A percentile compares a stretch with the other conserved stretches of the same genome.
phyloP scores from a whole-genome alignment of 2,329 filamentous ascomycete species.

The Fusarium incarnatum region DNA sequence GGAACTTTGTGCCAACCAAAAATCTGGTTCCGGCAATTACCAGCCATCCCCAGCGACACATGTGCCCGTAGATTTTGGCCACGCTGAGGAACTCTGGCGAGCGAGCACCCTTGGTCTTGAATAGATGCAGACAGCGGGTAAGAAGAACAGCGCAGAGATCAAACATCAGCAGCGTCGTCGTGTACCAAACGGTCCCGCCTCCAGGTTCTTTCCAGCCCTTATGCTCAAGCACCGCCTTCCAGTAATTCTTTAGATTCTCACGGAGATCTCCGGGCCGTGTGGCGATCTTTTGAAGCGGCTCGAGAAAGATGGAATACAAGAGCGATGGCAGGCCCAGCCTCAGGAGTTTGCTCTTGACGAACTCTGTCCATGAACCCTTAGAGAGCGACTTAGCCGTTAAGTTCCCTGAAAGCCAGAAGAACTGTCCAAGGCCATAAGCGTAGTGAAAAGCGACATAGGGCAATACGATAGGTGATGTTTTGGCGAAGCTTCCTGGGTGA shows the following conservation, averaged over 20 bases:
- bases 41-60: conserved; percentile 10
- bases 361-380: conserved; percentile 5
- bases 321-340: background rate
- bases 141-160: background rate
- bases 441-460: conserved; percentile 3
- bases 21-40: background rate
- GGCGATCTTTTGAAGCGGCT: background rate
- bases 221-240: background rate
- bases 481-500: conserved; percentile 1
- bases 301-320: background rate
- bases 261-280: background rate
- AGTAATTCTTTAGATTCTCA: background rate
- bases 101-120: background rate
- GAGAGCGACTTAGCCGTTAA: background rate
- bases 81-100: background rate
- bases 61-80: background rate
- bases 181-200: conserved; percentile 3
- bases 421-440: conserved; percentile 3
- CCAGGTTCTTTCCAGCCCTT: conserved; percentile 5
- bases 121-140: background rate
- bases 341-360: conserved; percentile 3
- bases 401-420: conserved; percentile 3
- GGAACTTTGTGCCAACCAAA: background rate
- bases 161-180: conserved; percentile 4
- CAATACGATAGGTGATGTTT: conserved; percentile 1